Percentiles rank a stretch among this genome's conserved stretches.
phyloP scores from a whole-genome alignment of 2,329 filamentous ascomycete species.

The Alternaria triticimaculans region DNA sequence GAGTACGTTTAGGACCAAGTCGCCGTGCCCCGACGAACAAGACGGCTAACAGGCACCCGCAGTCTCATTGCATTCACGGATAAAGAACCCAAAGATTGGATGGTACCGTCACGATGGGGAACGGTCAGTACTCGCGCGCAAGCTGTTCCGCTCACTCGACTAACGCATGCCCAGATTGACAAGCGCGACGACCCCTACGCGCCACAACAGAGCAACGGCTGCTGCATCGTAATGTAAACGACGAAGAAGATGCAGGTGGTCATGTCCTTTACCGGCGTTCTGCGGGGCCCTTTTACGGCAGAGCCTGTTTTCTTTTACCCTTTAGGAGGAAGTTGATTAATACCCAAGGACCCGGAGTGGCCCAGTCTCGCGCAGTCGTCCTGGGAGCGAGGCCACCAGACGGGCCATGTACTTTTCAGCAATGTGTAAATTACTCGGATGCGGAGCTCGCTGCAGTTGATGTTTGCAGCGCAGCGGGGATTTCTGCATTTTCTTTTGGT shows the following conservation, averaged over 20 bases:
- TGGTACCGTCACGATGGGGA: conserved; percentile 98
- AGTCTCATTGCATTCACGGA: conserved; percentile 99
- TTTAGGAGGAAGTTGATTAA: conserved; percentile 44
- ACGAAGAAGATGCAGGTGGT: conserved; percentile 38
- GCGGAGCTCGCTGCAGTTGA: conserved; percentile 35
- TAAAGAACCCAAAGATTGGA: conserved; percentile 92
- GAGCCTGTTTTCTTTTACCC: conserved; percentile 43
- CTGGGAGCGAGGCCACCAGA: conserved; percentile 38
- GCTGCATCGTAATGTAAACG: conserved; percentile 90
- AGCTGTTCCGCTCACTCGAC: conserved; percentile 6
- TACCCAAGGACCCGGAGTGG: conserved; percentile 37
- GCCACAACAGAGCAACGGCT: conserved; percentile 88
- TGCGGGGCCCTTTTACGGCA: conserved; percentile 47
- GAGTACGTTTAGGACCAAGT: conserved; percentile 47
- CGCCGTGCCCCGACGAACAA: neutral
- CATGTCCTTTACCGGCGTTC: conserved; percentile 49
- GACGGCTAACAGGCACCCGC: conserved; percentile 33
- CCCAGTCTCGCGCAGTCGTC: conserved; percentile 31
- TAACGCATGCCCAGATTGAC: conserved; percentile 68
- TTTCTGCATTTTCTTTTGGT: conserved; percentile 31
- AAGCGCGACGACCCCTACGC: conserved; percentile 98
- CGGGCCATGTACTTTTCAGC: conserved; percentile 48
- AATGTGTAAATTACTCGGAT: conserved; percentile 50
- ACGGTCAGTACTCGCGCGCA: conserved; percentile 58
- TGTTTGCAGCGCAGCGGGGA: conserved; percentile 37